phyloP scores from a whole-genome alignment of 257 asterid genomes.

The Leptodermis oblonga region DNA sequence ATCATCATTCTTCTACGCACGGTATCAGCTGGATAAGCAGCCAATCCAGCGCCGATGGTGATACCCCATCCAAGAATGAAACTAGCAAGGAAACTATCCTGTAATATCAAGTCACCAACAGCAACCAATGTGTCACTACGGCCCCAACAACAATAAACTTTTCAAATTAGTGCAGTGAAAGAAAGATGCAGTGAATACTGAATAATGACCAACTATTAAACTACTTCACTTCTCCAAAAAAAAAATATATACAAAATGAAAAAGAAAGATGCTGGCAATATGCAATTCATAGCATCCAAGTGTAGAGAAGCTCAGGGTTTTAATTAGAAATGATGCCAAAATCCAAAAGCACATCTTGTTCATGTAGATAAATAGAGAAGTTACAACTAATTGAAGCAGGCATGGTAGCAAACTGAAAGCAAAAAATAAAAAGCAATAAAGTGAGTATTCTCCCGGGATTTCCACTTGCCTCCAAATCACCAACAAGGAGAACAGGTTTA shows the following conservation, averaged over 20 bases:
- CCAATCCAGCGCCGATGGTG: slow-evolving; percentile 70
- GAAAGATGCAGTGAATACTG: not conserved
- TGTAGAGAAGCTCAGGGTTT: not conserved
- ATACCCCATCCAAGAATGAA: slow-evolving; percentile 82
- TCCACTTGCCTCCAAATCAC: slow-evolving; percentile 45
- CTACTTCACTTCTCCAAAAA: not conserved
- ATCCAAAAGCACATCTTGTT: not conserved
- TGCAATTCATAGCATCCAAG: not conserved
- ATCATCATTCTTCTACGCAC: slow-evolving; percentile 89
- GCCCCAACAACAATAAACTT: not conserved
- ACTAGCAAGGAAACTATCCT: slow-evolving; percentile 79
- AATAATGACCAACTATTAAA: not conserved
- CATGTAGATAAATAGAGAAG: too few relatives aligned
- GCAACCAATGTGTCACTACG: not conserved
- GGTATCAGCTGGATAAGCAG: slow-evolving; percentile 71
- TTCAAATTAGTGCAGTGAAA: not conserved
- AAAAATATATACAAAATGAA: too few relatives aligned
- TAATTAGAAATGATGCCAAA: not conserved
- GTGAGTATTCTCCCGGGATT: slow-evolving; percentile 5
- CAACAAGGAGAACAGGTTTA: slow-evolving; percentile 61
- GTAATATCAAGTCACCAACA: slow-evolving; percentile 15
- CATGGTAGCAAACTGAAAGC: not conserved
- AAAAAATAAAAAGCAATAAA: not conserved
- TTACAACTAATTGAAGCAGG: not conserved
- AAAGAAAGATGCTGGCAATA: not conserved